Conservation (phyloP, 2,329 filamentous ascomycete species). For the Ceratocystis cubensis region DNA sequence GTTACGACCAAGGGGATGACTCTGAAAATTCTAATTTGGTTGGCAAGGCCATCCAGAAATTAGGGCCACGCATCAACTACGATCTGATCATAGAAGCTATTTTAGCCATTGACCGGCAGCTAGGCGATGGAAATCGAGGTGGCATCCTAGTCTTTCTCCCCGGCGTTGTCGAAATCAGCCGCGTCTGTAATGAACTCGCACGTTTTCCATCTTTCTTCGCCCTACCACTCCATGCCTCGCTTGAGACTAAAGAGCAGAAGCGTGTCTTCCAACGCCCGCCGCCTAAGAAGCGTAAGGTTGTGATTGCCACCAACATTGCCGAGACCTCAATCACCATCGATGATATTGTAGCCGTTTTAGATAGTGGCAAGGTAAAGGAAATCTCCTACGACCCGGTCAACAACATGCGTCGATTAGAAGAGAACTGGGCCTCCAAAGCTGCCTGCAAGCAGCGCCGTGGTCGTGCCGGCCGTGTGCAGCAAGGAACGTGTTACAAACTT, state of each 20-base stretch:
- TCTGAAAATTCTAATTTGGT: conserved; percentile 32
- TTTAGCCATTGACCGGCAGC: conserved; percentile 64
- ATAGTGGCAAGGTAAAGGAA: conserved; percentile 91
- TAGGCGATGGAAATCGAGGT: conserved; percentile 55
- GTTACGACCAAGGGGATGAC: conserved; percentile 30
- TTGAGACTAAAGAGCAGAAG: conserved; percentile 78
- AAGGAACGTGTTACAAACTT: conserved; percentile 87
- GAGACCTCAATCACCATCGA: conserved; percentile 98
- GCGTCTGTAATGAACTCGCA: conserved; percentile 57
- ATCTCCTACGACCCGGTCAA: conserved; percentile 84
- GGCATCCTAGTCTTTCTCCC: conserved; percentile 94
- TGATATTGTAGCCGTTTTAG: conserved; percentile 90
- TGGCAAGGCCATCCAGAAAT: conserved; percentile 56
- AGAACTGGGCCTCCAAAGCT: conserved; percentile 88
- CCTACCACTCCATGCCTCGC: conserved; percentile 79
- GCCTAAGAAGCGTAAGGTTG: conserved; percentile 72
- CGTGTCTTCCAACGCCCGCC: conserved; percentile 71
- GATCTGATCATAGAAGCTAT: conserved; percentile 71
- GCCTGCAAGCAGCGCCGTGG: conserved; percentile 91
- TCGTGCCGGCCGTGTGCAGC: conserved; percentile 82
- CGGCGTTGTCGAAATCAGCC: conserved; percentile 81
- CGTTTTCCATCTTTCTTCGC: conserved; percentile 55
- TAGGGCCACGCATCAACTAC: conserved; percentile 84
- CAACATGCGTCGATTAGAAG: conserved; percentile 87
- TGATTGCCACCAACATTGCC: conserved; percentile 91